These are phyloP conservation scores for Verticillium albo-atrum DNA, from an alignment of 2,329 filamentous ascomycete species.

Conservation along the genomic window DNA sequence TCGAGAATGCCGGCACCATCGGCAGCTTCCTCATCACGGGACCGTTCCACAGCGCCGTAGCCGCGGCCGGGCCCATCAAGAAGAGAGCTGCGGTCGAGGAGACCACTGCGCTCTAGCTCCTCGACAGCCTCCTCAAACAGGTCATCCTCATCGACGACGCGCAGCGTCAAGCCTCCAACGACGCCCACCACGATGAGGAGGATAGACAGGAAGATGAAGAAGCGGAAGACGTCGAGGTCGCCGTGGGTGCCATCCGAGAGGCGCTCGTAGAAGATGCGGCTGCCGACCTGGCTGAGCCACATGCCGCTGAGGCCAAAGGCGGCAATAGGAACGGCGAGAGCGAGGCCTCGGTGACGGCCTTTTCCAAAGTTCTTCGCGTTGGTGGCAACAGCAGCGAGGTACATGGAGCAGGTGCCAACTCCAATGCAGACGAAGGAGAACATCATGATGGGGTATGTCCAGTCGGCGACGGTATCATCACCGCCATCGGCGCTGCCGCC, in stretches of 20 bases:
- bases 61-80: slow-evolving; percentile 48
- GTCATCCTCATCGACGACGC: slow-evolving; percentile 77
- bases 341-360: slow-evolving; percentile 81
- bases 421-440: slow-evolving; percentile 80
- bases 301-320: slow-evolving; percentile 91
- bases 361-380: slow-evolving; percentile 98
- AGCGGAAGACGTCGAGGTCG: slow-evolving; percentile 72
- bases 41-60: slow-evolving; percentile 47
- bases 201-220: slow-evolving; percentile 79
- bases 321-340: slow-evolving; percentile 85
- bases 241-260: slow-evolving; percentile 57
- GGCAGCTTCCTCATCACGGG: slow-evolving; percentile 21
- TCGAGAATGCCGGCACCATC: slow-evolving; percentile 24
- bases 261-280: slow-evolving; percentile 68
- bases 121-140: slow-evolving; percentile 88
- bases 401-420: slow-evolving; percentile 81
- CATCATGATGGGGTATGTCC: slow-evolving; percentile 80
- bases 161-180: slow-evolving; percentile 68
- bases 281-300: slow-evolving; percentile 90
- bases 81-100: slow-evolving; percentile 71
- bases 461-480: slow-evolving; percentile 37
- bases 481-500: slow-evolving; percentile 26
- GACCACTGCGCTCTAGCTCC: slow-evolving; percentile 82
- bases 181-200: slow-evolving; percentile 68
- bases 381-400: slow-evolving; percentile 84